Conservation (phyloP, 768 basidiomycete genomes). For the Crucibulum laeve region DNA sequence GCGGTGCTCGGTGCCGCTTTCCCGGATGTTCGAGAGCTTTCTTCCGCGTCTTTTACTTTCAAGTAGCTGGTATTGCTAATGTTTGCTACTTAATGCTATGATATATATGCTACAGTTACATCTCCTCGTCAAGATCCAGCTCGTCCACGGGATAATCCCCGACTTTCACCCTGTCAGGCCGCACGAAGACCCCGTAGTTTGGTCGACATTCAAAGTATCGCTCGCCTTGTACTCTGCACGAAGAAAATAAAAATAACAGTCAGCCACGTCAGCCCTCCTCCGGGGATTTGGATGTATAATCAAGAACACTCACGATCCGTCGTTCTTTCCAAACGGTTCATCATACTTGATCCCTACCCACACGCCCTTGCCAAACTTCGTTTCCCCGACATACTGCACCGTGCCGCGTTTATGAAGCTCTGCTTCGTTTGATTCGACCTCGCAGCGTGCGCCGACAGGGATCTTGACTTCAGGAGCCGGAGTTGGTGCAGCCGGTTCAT, state of each 20-base stretch:
- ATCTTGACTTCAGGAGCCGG: conserved; percentile 40
- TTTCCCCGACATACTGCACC: conserved; percentile 80
- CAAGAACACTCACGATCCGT: conserved; percentile 73
- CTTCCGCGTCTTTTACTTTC: too few relatives aligned
- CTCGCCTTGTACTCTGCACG: conserved; percentile 71
- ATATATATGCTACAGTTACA: conserved; percentile 54
- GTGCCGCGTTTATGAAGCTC: conserved; percentile 77
- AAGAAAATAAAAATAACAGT: conserved; percentile 1
- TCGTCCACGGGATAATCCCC: conserved; percentile 90
- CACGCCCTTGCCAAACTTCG: conserved; percentile 66
- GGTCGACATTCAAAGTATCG: conserved; percentile 80
- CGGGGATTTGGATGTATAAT: not conserved
- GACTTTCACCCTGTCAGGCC: conserved; percentile 72
- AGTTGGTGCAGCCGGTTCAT: conserved; percentile 20
- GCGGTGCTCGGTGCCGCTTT: conserved; percentile 17
- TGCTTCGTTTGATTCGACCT: conserved; percentile 70
- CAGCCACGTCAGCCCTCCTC: conserved; percentile 4
- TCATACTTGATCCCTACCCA: conserved; percentile 97
- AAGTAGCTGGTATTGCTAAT: too few relatives aligned
- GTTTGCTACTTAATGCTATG: not conserved
- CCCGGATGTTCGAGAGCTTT: conserved; percentile 29
- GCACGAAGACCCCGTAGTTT: conserved; percentile 82
- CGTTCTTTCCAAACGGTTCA: conserved; percentile 93
- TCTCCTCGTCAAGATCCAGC: conserved; percentile 62
- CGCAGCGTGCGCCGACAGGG: conserved; percentile 70